phyloP scores from a whole-genome alignment of 768 basidiomycete species.

The Auricularia heimuer region DNA sequence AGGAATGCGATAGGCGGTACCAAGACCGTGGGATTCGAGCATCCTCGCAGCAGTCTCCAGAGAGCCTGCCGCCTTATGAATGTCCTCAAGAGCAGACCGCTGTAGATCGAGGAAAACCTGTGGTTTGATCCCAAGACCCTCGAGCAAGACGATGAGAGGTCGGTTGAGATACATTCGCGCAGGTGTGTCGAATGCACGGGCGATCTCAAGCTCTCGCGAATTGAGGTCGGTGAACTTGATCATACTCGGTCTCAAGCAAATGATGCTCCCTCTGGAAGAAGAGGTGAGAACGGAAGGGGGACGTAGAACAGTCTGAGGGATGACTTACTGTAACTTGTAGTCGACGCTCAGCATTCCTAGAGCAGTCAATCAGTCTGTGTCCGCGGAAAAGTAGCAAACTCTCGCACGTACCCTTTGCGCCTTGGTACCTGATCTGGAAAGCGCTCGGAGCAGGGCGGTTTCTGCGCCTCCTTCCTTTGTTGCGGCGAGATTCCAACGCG shows the following conservation, averaged over 20 bases:
- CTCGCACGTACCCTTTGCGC: slow-evolving; percentile 37
- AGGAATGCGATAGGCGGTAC: slow-evolving; percentile 43
- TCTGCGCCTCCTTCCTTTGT: slow-evolving; percentile 24
- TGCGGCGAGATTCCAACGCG: slow-evolving; percentile 23
- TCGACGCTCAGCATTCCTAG: slow-evolving; percentile 49
- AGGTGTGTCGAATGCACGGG: slow-evolving; percentile 51
- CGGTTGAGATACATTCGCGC: slow-evolving; percentile 50
- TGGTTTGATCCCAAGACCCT: slow-evolving; percentile 48
- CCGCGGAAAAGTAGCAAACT: no score
- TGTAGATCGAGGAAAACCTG: slow-evolving; percentile 46
- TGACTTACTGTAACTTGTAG: slow-evolving; percentile 26
- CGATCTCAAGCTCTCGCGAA: slow-evolving; percentile 48
- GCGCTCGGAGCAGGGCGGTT: slow-evolving; percentile 34
- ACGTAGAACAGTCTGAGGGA: background rate
- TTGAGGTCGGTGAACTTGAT: slow-evolving; percentile 51
- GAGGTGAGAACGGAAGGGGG: no score
- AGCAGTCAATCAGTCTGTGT: background rate
- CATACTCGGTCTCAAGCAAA: slow-evolving; percentile 52
- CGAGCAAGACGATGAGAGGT: slow-evolving; percentile 57
- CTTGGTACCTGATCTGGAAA: slow-evolving; percentile 51
- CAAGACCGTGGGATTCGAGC: slow-evolving; percentile 49
- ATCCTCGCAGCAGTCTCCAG: slow-evolving; percentile 37
- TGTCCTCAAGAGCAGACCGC: slow-evolving; percentile 39
- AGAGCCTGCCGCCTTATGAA: slow-evolving; percentile 32
- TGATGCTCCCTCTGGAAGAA: slow-evolving; percentile 28